phyloP scores from a whole-genome alignment of 331 rosid species.

The Erythrophleum ivorense region DNA sequence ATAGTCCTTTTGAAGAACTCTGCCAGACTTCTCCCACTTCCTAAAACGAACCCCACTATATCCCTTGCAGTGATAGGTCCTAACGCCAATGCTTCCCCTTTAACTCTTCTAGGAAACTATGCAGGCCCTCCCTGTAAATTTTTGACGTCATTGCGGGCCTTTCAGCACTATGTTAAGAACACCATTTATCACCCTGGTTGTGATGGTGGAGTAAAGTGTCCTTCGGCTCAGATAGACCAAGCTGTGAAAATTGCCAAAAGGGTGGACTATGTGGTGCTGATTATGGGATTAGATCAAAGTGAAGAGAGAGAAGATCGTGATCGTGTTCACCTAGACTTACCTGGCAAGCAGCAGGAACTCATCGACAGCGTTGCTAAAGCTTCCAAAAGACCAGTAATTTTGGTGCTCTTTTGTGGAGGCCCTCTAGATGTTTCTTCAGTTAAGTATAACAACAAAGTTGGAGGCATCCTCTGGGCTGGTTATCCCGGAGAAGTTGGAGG shows the following conservation, averaged over 20 bases:
- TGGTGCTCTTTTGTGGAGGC: slow-evolving; percentile 83
- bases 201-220: slow-evolving; percentile 49
- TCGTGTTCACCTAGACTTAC: slow-evolving; percentile 58
- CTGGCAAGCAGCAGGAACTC: slow-evolving; percentile 71
- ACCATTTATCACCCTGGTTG: slow-evolving; percentile 63
- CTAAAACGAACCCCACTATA: slow-evolving; percentile 49
- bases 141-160: slow-evolving; percentile 60
- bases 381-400: slow-evolving; percentile 69
- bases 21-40: slow-evolving; percentile 64
- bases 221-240: slow-evolving; percentile 45
- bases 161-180: slow-evolving; percentile 50
- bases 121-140: slow-evolving; percentile 74
- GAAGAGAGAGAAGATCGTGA: slow-evolving; percentile 78
- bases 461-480: slow-evolving; percentile 94
- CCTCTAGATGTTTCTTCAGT: slow-evolving; percentile 79
- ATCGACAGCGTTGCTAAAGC: slow-evolving; percentile 64
- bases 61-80: slow-evolving; percentile 87
- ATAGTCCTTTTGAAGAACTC: slow-evolving; percentile 81
- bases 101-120: slow-evolving; percentile 69
- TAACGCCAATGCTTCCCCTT: slow-evolving; percentile 58
- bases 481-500: slow-evolving; percentile 95
- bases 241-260: slow-evolving; percentile 59
- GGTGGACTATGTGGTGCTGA: slow-evolving; percentile 76
- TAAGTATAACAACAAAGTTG: slow-evolving; percentile 59
- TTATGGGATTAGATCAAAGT: slow-evolving; percentile 83